Evolutionary conservation across 2,329 filamentous ascomycete genomes (phyloP), one percentile per base, ranked within the genome.

Genomic region (Dryadomyces quercus-mongolicae): DNA sequence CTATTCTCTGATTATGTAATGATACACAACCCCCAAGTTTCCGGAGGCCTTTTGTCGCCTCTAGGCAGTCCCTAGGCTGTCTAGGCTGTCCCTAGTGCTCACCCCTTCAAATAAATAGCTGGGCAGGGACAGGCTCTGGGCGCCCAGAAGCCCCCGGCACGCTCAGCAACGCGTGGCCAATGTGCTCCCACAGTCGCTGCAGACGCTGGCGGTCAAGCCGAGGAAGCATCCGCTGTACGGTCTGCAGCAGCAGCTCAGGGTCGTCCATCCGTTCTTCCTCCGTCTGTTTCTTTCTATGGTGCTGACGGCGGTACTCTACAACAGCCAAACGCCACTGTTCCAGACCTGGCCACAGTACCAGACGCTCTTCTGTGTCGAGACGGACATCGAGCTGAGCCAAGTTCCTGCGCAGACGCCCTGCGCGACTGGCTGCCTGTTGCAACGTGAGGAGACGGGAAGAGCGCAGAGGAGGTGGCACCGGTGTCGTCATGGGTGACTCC

Each of bases 51-150:
- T 40, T 40, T 40, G 36, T 40, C 36, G 10, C 10, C 15, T 16
- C 15, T 40, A n/a, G n/a, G n/a, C n/a, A n/a, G 36, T 40, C 10
- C 36, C 10, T 12, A 40, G 36, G 10, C 36, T 40, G 4, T 40
- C 36, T 40, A 31, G 25, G 25, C 25, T 31, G 8, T 31, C 4
- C 4, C 25, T 31, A 18, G 42, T n/a, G n/a, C n/a, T n/a, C n/a
- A n/a, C n/a, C n/a, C n/a, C n/a, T n/a, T 49, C 48, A 52, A 45
- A 51, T 47, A 44, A 57, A 55, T 22, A 13, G 42, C 5, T 44
- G 45, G 6, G 21, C 3, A n/a, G 50, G 42, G 1, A 2, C 16
- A 3, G 42, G 7, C 42, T n/a, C 42, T 15, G 22, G 25, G 8
- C 22, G 3, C 13, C n/a, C n/a, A 25, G 9, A 10, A 15, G 10